Percentiles rank a stretch among this genome's conserved stretches.
Conservation (phyloP, 805 yeast genomes). For the Candida adriatica region DNA sequence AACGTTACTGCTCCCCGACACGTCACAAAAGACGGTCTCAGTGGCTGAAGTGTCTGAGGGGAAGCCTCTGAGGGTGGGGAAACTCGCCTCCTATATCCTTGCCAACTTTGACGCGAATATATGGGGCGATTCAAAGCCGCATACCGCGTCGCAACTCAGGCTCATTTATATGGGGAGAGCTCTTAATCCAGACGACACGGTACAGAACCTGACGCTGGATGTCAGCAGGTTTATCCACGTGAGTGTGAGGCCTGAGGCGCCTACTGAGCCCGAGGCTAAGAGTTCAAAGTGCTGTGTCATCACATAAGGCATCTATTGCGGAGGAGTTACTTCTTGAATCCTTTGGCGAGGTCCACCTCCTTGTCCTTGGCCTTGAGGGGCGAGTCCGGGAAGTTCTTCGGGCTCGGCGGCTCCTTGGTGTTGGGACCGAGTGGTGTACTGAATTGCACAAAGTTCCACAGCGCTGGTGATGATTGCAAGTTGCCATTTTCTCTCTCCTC, state of each 20-base stretch:
- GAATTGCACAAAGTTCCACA: conserved; percentile 89
- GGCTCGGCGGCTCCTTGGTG: conserved; percentile 13
- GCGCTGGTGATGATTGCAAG: conserved; percentile 65
- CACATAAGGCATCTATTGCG: no score
- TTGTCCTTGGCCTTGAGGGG: conserved; percentile 23
- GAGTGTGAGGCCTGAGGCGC: conserved; percentile 20
- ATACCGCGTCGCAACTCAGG: conserved; percentile 12
- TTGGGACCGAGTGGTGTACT: conserved; percentile 33
- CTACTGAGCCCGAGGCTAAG: background rate
- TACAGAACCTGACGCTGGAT: conserved; percentile 14
- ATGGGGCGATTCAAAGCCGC: no score
- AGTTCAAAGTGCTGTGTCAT: background rate
- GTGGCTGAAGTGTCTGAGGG: no score
- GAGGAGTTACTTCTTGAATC: conserved; percentile 33
- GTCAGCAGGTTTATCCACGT: conserved; percentile 26
- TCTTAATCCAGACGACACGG: conserved; percentile 8
- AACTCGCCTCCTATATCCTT: no score
- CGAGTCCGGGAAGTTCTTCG: conserved; percentile 21
- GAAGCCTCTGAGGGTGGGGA: no score
- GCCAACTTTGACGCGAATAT: no score
- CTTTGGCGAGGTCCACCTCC: conserved; percentile 40
- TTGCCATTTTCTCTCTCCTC: conserved; percentile 14
- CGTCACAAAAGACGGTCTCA: no score
- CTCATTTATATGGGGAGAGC: conserved; percentile 27
- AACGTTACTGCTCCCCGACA: no score